Percentiles rank a stretch among this genome's conserved stretches.
These are phyloP conservation scores for Fragilariopsis cylindrus DNA, from an alignment of 108 stramenopile species.

Conservation along the genomic window DNA sequence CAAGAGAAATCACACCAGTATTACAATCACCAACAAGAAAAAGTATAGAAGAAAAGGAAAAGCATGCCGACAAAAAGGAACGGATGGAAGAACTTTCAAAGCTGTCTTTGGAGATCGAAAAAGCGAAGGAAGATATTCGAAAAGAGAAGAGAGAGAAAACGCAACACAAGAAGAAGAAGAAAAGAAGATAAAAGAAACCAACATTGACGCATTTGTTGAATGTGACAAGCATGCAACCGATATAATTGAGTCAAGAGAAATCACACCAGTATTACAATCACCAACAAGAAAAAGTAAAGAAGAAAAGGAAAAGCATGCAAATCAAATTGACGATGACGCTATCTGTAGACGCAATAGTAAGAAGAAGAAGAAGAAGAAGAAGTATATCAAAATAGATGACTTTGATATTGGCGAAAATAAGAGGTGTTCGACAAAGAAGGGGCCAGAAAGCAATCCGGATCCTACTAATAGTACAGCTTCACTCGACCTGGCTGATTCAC, in stretches of 20 bases:
- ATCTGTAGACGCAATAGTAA: too few species aligned
- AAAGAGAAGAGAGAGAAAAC: not conserved
- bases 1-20: not conserved
- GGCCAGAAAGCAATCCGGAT: not conserved
- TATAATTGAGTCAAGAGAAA: not conserved
- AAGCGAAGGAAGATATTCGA: not conserved
- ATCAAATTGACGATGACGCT: not conserved
- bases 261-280: not conserved
- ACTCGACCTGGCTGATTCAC: not conserved
- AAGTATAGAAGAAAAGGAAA: not conserved
- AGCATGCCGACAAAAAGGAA: conserved; percentile 7
- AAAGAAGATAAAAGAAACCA: not conserved
- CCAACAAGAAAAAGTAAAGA: not conserved
- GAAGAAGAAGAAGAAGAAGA: not conserved
- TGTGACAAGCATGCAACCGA: not conserved
- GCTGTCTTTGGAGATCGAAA: not conserved
- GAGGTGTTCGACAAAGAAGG: not conserved
- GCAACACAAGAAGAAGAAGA: not conserved
- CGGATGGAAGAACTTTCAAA: conserved; percentile 11
- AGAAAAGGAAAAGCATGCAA: not conserved
- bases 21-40: too few species aligned
- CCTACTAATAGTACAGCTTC: not conserved
- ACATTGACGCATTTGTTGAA: not conserved
- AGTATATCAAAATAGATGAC: not conserved
- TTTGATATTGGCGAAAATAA: not conserved